Base-by-base conservation (phyloP, 768 basidiomycete species). In the Suillus ampliporus region DNA sequence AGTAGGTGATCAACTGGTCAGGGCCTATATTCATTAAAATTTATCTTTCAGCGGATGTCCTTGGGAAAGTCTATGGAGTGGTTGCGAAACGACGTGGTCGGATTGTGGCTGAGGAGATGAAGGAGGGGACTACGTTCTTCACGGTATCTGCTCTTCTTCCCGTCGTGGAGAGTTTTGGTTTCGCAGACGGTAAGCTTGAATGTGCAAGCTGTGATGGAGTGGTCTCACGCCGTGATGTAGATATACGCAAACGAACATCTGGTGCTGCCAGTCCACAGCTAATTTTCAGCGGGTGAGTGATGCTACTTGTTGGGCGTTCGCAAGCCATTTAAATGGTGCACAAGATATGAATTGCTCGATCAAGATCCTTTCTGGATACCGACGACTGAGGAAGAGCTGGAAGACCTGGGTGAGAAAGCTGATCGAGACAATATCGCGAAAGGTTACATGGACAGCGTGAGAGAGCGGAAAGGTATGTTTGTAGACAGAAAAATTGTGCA, bases 281-380 rank as follows among this genome's bases (percentile, higher is more conserved):
- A 23, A 93, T 99, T 65, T 99, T 99, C 79, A 92, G 89, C 76
- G 97, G 97, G 89, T 93, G 74, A 64, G 89, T 75, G 13, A 46
- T 59, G 23, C 15, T 28, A 35, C 28, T 11, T 48, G 8, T 47
- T 58, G 0, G 35, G 46, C 34, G 41, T n/a, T 57, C 40, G 58
- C 38, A 56, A 15, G 23, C 59, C 44, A 60, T 65, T 76, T 59
- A 73, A 61, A 50, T 51, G 54, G 63, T 53, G 60, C 31, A 61
- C 59, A 59, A 94, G 94, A 44, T 99, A 95, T 75, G 96, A 99
- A 74, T 83, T 97, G 69, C 83, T 98, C 26, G 94, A 97, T 74
- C 87, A 89, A 68, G 94, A 98, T 79, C 96, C 96, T 7, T 98
- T 95, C 79, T 98, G 96, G 96, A 95, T 97, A 4, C 96, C 96